phyloP scores from a whole-genome alignment of 2,329 filamentous ascomycete species.

The Cytospora paraplurivora region DNA sequence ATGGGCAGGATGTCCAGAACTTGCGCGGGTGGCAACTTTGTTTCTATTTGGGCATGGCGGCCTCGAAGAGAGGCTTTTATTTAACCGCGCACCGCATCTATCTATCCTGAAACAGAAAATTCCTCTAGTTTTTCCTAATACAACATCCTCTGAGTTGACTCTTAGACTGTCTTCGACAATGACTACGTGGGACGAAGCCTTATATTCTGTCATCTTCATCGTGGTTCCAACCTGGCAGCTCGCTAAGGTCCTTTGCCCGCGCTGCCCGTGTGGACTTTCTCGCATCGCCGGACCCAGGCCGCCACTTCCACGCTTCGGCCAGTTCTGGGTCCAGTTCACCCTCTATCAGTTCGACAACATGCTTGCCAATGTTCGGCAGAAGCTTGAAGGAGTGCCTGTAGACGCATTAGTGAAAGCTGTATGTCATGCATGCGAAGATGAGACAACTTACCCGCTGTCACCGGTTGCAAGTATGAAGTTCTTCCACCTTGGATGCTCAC shows the following conservation, averaged over 20 bases:
- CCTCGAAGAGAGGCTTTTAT: no score
- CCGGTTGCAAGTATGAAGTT: constrained; percentile 50
- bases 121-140: not conserved
- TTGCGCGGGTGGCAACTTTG: no score
- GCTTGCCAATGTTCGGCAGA: constrained; percentile 48
- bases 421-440: not conserved
- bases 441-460: constrained; percentile 46
- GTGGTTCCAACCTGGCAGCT: constrained; percentile 48
- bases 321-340: constrained; percentile 43
- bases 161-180: no score
- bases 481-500: constrained; percentile 44
- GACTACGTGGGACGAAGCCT: not conserved
- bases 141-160: not conserved
- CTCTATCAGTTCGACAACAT: constrained; percentile 49
- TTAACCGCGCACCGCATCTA: no score
- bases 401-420: constrained; percentile 15
- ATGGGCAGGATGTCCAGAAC: no score
- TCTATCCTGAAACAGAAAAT: no score
- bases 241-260: constrained; percentile 46
- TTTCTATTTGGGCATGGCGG: no score
- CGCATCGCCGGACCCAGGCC: constrained; percentile 46
- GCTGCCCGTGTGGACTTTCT: constrained; percentile 44
- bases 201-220: constrained; percentile 12
- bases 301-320: constrained; percentile 47
- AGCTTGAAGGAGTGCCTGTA: constrained; percentile 49